These are phyloP conservation scores for Apophysomyces ossiformis DNA, from an alignment of 371 early-diverging fungal species.

Conservation along the genomic window DNA sequence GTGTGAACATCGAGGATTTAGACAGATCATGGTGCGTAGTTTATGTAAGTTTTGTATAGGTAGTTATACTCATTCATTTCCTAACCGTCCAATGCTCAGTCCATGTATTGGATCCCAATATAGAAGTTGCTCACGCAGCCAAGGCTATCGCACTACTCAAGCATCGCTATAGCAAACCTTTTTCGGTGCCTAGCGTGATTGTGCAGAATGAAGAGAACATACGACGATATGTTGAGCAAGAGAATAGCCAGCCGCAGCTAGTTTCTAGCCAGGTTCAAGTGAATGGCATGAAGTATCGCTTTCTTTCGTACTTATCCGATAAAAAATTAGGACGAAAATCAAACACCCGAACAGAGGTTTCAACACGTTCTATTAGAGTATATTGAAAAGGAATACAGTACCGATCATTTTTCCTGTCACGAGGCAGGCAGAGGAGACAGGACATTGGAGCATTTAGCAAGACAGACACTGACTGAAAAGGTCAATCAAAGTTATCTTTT, in stretches of 20 bases:
- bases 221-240: neutral
- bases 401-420: neutral
- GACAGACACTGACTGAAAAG: neutral
- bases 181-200: neutral
- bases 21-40: conserved; percentile 12
- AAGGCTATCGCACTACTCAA: conserved; percentile 9
- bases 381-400: neutral
- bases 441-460: neutral
- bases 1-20: neutral
- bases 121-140: conserved; percentile 10
- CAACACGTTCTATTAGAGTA: neutral
- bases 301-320: no score
- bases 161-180: neutral
- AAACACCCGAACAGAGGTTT: neutral
- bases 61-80: neutral
- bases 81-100: neutral
- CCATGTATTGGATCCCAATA: conserved; percentile 5
- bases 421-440: neutral
- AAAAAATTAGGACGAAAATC: neutral
- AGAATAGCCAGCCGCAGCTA: neutral
- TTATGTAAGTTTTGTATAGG: conserved; percentile 13
- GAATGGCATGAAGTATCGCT: no score
- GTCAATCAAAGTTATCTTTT: neutral
- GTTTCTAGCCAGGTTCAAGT: neutral
- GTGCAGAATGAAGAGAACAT: neutral